A percentile compares a stretch with the other conserved stretches of the same genome.
phyloP scores from a whole-genome alignment of 768 basidiomycete genomes.

The Kwoniella botswanensis region DNA sequence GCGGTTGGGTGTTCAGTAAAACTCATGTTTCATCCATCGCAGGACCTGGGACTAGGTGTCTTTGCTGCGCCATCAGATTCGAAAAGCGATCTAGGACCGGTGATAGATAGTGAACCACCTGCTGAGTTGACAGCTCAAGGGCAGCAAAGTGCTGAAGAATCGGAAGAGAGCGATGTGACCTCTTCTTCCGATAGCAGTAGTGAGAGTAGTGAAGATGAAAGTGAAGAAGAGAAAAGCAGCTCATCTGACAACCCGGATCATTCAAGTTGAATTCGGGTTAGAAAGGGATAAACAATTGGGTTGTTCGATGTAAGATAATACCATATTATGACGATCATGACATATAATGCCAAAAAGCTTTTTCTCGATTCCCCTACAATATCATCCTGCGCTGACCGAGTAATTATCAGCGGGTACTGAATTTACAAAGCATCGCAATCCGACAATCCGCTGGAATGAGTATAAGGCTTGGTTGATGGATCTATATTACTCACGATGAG shows the following conservation, averaged over 20 bases:
- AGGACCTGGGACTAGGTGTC: slow-evolving; percentile 49
- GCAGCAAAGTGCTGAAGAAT: slow-evolving; percentile 7
- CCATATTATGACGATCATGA: neutral
- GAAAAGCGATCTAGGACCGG: slow-evolving; percentile 33
- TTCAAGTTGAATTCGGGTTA: neutral
- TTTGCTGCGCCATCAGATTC: slow-evolving; percentile 32
- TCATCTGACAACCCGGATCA: neutral
- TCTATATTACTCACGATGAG: too few species aligned
- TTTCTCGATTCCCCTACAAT: neutral
- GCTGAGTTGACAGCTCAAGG: slow-evolving; percentile 5
- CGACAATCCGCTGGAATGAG: neutral
- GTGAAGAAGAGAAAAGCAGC: neutral
- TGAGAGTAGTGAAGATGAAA: slow-evolving; percentile 13
- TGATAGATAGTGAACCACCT: slow-evolving; percentile 25
- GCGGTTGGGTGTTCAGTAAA: neutral
- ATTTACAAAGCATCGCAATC: neutral
- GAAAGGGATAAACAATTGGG: neutral
- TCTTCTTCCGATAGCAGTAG: slow-evolving; percentile 11
- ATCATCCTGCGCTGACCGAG: neutral
- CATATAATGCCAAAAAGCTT: neutral
- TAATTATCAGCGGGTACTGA: neutral
- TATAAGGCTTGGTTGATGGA: neutral
- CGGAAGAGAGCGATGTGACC: slow-evolving; percentile 1
- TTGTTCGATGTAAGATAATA: neutral
- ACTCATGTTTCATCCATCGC: neutral